A percentile compares a stretch with the other conserved stretches of the same genome.
Evolutionary conservation across 176 grass and related monocot species (phyloP).

Genomic region (Miscanthus lutarioriparius): DNA sequence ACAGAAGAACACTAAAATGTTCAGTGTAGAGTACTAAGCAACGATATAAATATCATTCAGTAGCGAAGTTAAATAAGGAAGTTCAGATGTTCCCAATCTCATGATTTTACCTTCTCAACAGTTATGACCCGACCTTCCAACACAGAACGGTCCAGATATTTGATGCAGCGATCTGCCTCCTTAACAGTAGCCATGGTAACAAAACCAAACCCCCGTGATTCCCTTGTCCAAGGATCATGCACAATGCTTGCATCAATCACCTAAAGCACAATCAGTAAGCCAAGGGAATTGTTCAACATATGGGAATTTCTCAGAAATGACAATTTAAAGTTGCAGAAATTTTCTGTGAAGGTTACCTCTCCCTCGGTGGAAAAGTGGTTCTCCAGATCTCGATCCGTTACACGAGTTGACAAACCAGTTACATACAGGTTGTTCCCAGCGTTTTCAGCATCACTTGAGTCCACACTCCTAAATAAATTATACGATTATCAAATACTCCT

Average conservation of each 20-base stretch:
- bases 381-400: conserved; percentile 52
- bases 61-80: not conserved
- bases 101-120: conserved; percentile 77
- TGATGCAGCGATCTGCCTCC: conserved; percentile 70
- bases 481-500: not conserved
- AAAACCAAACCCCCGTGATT: conserved; percentile 93
- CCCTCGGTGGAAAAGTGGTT: conserved; percentile 56
- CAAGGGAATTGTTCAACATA: not conserved
- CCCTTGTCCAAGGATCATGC: conserved; percentile 79
- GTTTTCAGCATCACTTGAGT: conserved; percentile 59
- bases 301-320: not conserved
- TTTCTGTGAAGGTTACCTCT: conserved; percentile 55
- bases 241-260: conserved; percentile 64
- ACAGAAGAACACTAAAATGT: conserved; percentile 49
- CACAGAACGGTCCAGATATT: conserved; percentile 76
- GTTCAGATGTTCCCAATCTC: not conserved
- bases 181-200: conserved; percentile 74
- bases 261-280: conserved; percentile 28
- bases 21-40: conserved; percentile 28
- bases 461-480: conserved; percentile 48
- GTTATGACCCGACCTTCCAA: conserved; percentile 90
- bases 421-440: conserved; percentile 75
- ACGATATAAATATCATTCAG: conserved; percentile 24
- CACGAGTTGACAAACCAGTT: conserved; percentile 59
- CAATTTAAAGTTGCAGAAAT: not conserved